Conservation (phyloP, 1,284 basidiomycete species). For the Tilletiopsis washingtonensis region DNA sequence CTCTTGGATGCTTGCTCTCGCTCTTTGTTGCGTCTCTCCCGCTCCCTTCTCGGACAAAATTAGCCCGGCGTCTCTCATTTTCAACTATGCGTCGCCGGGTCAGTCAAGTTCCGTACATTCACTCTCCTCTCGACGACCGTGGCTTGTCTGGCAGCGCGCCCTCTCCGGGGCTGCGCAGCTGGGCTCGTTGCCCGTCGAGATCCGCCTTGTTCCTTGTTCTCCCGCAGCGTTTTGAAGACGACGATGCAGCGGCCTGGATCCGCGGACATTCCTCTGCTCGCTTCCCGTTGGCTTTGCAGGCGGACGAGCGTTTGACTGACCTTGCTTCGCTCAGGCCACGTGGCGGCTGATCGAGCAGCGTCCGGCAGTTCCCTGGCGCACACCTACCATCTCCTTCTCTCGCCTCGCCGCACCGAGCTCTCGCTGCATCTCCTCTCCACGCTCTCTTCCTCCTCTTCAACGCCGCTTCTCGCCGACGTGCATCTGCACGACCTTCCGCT, state of each 20-base stretch:
- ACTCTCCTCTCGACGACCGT: neutral
- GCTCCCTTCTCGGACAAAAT: conserved; percentile 29
- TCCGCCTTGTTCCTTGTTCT: too few species aligned
- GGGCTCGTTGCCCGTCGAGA: neutral
- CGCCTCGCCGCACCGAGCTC: conserved; percentile 78
- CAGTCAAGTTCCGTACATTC: conserved; percentile 12
- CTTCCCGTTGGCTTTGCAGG: too few species aligned
- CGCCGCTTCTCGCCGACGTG: conserved; percentile 58
- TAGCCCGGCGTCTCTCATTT: conserved; percentile 27
- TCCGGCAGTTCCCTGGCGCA: conserved; percentile 54
- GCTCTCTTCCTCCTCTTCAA: conserved; percentile 14
- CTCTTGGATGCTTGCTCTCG: too few species aligned
- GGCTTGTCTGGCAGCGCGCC: neutral
- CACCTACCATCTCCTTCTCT: conserved; percentile 78
- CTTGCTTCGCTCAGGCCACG: conserved; percentile 61
- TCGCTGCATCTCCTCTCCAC: conserved; percentile 48
- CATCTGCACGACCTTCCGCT: conserved; percentile 75
- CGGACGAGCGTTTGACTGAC: too few species aligned
- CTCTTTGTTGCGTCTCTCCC: too few species aligned
- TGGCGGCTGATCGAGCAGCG: conserved; percentile 50
- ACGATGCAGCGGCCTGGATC: too few species aligned
- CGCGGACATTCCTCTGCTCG: too few species aligned
- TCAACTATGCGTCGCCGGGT: conserved; percentile 25
- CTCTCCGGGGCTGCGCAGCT: neutral
- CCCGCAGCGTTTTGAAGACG: too few species aligned